phyloP scores from a whole-genome alignment of 129 eudicot species.

The Flaveria trinervia region DNA sequence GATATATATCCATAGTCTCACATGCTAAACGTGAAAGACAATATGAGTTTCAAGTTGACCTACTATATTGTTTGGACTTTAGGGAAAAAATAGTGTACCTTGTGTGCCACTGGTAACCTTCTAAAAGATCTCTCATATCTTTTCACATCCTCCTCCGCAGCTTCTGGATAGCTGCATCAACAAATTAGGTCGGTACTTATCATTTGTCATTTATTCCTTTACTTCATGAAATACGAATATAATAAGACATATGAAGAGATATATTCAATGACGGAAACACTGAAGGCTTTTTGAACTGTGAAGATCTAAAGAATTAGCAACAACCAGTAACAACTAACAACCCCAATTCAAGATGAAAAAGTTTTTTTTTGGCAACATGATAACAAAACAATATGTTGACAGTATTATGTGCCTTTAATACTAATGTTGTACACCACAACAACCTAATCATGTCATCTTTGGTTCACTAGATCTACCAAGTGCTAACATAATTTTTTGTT shows the following conservation, averaged over 20 bases:
- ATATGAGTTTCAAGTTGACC: slow-evolving; percentile 23
- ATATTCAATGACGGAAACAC: neutral
- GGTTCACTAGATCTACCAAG: neutral
- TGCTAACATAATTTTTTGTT: neutral
- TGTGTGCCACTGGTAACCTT: slow-evolving; percentile 78
- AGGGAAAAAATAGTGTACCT: slow-evolving; percentile 44
- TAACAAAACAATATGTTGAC: neutral
- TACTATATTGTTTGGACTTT: neutral
- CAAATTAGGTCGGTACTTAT: neutral
- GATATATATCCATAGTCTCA: neutral
- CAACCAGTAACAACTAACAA: neutral
- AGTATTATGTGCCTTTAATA: slow-evolving; percentile 7
- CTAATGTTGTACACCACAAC: neutral
- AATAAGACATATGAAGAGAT: slow-evolving; percentile 5
- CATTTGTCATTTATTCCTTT: slow-evolving; percentile 9
- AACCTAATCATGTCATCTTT: slow-evolving; percentile 16
- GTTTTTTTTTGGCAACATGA: slow-evolving; percentile 1
- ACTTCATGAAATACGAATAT: slow-evolving; percentile 2
- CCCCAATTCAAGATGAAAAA: neutral
- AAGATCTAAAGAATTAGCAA: slow-evolving; percentile 11
- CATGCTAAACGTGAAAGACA: neutral
- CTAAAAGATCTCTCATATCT: slow-evolving; percentile 75
- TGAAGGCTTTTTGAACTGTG: neutral
- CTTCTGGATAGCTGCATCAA: slow-evolving; percentile 77
- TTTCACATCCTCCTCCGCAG: slow-evolving; percentile 78